Evolutionary conservation across 176 grass and related monocot genomes (phyloP).

Genomic region (Juncus effusus): DNA sequence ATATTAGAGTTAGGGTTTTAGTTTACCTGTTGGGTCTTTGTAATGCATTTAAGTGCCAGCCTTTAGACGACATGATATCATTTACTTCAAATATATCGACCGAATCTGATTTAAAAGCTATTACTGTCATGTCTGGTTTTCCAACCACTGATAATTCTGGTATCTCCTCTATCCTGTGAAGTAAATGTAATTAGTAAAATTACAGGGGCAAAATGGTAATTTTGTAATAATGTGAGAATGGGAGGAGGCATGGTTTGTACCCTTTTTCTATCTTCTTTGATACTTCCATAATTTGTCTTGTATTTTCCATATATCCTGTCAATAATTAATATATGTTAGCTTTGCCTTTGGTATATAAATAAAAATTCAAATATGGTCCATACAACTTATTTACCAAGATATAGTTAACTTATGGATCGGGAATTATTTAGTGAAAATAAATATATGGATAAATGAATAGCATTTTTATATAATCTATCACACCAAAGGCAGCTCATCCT

Average conservation of each 20-base stretch:
- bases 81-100: slow-evolving; percentile 97
- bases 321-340: slow-evolving; percentile 7
- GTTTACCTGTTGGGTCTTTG: slow-evolving; percentile 58
- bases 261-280: slow-evolving; percentile 88
- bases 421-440: no score
- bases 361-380: no score
- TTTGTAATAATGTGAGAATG: slow-evolving; percentile 8
- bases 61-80: slow-evolving; percentile 91
- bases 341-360: background rate
- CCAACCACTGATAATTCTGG: slow-evolving; percentile 74
- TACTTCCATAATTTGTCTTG: slow-evolving; percentile 78
- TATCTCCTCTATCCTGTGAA: slow-evolving; percentile 69
- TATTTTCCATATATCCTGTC: slow-evolving; percentile 85
- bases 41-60: slow-evolving; percentile 89
- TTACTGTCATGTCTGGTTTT: slow-evolving; percentile 79
- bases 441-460: no score
- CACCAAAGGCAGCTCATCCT: no score
- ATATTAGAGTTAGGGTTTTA: background rate
- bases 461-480: no score
- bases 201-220: background rate
- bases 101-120: slow-evolving; percentile 69
- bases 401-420: no score
- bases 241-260: slow-evolving; percentile 37
- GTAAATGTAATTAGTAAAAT: slow-evolving; percentile 11
- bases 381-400: no score